These are phyloP conservation scores for Avicennia marina DNA, from an alignment of 257 asterid species.

Conservation along the genomic window DNA sequence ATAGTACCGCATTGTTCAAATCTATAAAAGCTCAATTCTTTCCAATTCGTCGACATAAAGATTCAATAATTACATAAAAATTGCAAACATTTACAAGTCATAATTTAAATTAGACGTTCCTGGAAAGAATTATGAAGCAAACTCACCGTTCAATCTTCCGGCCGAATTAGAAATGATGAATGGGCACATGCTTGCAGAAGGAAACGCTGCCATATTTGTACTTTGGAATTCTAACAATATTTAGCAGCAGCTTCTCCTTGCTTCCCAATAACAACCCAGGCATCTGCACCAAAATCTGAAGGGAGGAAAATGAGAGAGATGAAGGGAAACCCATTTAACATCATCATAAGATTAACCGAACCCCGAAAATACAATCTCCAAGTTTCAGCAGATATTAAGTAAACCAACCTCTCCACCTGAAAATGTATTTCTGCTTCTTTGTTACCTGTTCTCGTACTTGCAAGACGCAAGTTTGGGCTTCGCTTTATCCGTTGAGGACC, in stretches of 20 bases:
- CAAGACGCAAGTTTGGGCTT: no score
- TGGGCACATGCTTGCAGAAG: conserved; percentile 24
- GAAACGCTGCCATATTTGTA: conserved; percentile 29
- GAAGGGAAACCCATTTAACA: no score
- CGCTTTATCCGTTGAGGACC: no score
- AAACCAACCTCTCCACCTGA: no score
- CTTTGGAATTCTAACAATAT: conserved; percentile 8
- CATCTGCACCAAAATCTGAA: not conserved
- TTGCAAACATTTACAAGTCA: not conserved
- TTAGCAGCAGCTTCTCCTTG: conserved; percentile 13
- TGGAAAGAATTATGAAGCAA: not conserved
- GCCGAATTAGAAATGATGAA: conserved; percentile 24
- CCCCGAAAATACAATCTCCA: no score
- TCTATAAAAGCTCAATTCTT: no score
- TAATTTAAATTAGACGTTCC: not conserved
- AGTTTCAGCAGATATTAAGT: no score
- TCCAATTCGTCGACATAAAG: conserved; percentile 4
- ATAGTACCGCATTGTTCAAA: no score
- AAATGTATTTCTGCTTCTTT: no score
- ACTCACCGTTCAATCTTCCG: conserved; percentile 24
- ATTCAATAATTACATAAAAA: not conserved
- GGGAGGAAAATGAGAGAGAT: no score
- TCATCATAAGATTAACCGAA: no score
- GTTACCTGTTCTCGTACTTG: no score
- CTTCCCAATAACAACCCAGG: conserved; percentile 15